phyloP scores from a whole-genome alignment of 1,284 basidiomycete species.

The Tilletia walkeri region DNA sequence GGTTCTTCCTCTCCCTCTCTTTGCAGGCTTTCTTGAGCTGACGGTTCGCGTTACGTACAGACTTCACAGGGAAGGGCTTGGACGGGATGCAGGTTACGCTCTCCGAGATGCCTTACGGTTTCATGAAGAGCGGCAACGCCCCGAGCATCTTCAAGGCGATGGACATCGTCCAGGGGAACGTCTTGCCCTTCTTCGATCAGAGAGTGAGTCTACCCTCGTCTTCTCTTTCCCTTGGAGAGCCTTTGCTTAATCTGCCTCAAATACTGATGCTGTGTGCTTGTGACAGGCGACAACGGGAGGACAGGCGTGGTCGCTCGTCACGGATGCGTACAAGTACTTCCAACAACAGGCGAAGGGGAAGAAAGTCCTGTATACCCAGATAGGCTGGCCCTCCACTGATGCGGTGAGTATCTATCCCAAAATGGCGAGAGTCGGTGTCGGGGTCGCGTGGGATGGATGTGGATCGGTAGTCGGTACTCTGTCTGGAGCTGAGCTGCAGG shows the following conservation, averaged over 20 bases:
- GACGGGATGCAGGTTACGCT: constrained; percentile 69
- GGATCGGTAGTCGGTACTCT: no score
- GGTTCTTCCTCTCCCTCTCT: not conserved
- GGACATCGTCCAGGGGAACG: constrained; percentile 68
- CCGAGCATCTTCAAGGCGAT: constrained; percentile 64
- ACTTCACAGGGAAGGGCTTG: constrained; percentile 12
- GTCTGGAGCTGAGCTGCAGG: no score
- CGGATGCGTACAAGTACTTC: constrained; percentile 67
- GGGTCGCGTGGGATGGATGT: no score
- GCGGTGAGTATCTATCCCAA: not conserved
- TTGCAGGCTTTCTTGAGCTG: not conserved
- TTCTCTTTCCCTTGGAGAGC: not conserved
- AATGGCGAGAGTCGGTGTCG: no score
- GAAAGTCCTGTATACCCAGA: constrained; percentile 61
- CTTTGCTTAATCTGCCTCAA: not conserved
- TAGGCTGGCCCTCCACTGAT: constrained; percentile 48
- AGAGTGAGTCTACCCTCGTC: not conserved
- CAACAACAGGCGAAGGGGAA: constrained; percentile 29
- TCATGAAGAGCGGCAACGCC: constrained; percentile 60
- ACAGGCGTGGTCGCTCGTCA: constrained; percentile 66
- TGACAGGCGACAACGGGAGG: constrained; percentile 65
- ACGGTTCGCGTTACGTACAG: not conserved
- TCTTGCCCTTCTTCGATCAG: constrained; percentile 70
- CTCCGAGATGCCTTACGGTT: constrained; percentile 62
- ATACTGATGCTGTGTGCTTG: not conserved